phyloP scores from a whole-genome alignment of 164 flowering plant species.

The Liriodendron chinense region DNA sequence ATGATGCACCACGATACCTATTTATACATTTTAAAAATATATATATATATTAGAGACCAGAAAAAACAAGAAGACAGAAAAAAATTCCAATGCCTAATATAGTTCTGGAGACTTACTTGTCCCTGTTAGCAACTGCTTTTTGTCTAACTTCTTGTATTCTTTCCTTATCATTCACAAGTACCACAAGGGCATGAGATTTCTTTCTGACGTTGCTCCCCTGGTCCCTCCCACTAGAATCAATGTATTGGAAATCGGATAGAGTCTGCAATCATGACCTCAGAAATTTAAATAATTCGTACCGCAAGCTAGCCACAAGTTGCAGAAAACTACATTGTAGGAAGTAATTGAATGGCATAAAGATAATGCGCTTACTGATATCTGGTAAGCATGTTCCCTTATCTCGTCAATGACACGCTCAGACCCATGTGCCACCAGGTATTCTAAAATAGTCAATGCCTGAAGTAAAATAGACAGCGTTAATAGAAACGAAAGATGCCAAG shows the following conservation, averaged over 20 bases:
- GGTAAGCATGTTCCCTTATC: conserved; percentile 89
- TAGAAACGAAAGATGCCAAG: not conserved
- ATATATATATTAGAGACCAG: not conserved
- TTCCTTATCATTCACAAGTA: conserved; percentile 90
- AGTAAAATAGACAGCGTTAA: conserved; percentile 5
- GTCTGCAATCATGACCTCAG: conserved; percentile 41
- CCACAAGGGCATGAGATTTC: conserved; percentile 93
- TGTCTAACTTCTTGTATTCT: conserved; percentile 82
- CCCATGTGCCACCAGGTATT: conserved; percentile 92
- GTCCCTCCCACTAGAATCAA: conserved; percentile 95
- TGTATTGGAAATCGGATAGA: conserved; percentile 86
- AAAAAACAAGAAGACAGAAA: not conserved
- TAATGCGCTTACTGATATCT: conserved; percentile 63
- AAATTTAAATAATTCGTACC: not conserved
- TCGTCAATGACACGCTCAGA: conserved; percentile 98
- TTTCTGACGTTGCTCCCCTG: conserved; percentile 94
- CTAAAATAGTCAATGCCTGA: conserved; percentile 92
- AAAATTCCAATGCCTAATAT: not conserved
- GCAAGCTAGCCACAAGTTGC: not conserved
- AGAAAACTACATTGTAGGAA: not conserved
- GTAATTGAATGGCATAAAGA: not conserved
- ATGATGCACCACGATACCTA: conserved; percentile 62
- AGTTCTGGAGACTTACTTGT: conserved; percentile 63
- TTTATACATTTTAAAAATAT: conserved; percentile 1
- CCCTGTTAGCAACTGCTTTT: conserved; percentile 86